A percentile compares a stretch with the other conserved stretches of the same genome.
Evolutionary conservation across 495 filamentous ascomycete species (phyloP).

Genomic region (Tricharina praecox): DNA sequence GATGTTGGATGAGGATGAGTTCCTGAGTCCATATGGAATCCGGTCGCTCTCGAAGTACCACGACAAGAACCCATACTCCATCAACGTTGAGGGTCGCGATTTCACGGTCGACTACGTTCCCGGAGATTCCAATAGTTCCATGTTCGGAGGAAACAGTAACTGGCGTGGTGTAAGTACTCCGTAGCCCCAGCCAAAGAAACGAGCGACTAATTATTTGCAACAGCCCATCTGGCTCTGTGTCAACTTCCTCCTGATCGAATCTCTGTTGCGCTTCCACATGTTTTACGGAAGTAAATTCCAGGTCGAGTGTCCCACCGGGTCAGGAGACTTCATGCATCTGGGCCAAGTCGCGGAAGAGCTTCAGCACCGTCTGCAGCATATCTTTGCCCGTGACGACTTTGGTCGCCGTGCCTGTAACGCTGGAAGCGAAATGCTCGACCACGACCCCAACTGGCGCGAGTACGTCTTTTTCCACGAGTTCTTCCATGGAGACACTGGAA

Average conservation of each 20-base stretch:
- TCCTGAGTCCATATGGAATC: conserved; percentile 77
- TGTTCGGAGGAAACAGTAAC: conserved; percentile 96
- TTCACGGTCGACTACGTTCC: conserved; percentile 83
- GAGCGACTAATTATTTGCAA: too few relatives aligned
- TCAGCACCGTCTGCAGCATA: conserved; percentile 83
- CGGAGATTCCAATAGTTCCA: conserved; percentile 79
- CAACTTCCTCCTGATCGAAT: conserved; percentile 89
- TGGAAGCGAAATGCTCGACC: conserved; percentile 67
- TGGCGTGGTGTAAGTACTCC: conserved; percentile 48
- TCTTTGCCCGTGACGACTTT: conserved; percentile 68
- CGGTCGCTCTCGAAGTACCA: conserved; percentile 88
- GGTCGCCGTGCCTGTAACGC: conserved; percentile 75
- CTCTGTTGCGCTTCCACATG: conserved; percentile 78
- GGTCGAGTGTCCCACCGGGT: conserved; percentile 86
- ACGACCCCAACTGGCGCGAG: conserved; percentile 81
- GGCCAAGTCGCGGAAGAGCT: conserved; percentile 93
- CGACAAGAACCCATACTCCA: conserved; percentile 74
- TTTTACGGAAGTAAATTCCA: conserved; percentile 80
- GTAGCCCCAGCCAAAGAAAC: too few relatives aligned
- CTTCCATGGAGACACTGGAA: conserved; percentile 82
- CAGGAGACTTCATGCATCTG: conserved; percentile 87
- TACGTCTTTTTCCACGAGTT: conserved; percentile 94
- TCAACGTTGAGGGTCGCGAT: conserved; percentile 85
- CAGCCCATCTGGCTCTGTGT: conserved; percentile 89
- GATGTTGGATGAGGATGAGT: conserved; percentile 90